These are phyloP conservation scores for Ceratocystis destructans DNA, from an alignment of 2,329 filamentous ascomycete species.

Conservation along the genomic window DNA sequence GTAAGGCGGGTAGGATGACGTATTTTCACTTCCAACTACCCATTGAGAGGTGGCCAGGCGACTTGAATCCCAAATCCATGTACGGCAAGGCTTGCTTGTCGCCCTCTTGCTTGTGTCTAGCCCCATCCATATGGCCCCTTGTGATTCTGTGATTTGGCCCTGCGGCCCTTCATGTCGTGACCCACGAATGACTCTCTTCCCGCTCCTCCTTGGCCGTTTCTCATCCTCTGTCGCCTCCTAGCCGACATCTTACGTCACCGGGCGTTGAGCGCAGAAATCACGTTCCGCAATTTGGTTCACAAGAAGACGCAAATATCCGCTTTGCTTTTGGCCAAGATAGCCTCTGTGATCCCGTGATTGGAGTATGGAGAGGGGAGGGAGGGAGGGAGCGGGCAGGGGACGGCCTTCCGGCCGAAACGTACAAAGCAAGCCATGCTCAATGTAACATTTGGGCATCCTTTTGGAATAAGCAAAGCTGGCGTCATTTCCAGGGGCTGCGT, in stretches of 20 bases:
- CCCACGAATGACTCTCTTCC: not conserved
- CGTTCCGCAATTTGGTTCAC: not conserved
- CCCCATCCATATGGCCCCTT: not conserved
- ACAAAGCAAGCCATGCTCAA: not conserved
- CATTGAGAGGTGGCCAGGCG: not conserved
- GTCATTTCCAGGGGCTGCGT: slow-evolving; percentile 27
- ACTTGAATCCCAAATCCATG: not conserved
- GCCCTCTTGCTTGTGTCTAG: not conserved
- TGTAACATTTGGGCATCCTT: not conserved
- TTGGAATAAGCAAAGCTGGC: not conserved
- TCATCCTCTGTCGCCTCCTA: not conserved
- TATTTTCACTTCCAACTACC: not conserved
- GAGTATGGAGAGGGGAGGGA: not conserved
- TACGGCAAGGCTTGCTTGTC: not conserved
- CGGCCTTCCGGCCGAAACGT: not conserved
- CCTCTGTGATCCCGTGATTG: not conserved
- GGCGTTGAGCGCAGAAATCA: not conserved
- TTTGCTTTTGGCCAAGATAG: not conserved
- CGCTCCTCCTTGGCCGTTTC: not conserved
- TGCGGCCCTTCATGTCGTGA: not conserved
- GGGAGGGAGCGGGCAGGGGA: not conserved
- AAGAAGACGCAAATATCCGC: not conserved
- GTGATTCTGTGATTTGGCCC: not conserved
- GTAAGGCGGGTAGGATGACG: not conserved
- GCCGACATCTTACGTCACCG: not conserved